Evolutionary conservation across 2,329 filamentous ascomycete species (phyloP), one percentile per base, ranked within the genome.

Genomic region (Colletotrichum neosansevieriae): DNA sequence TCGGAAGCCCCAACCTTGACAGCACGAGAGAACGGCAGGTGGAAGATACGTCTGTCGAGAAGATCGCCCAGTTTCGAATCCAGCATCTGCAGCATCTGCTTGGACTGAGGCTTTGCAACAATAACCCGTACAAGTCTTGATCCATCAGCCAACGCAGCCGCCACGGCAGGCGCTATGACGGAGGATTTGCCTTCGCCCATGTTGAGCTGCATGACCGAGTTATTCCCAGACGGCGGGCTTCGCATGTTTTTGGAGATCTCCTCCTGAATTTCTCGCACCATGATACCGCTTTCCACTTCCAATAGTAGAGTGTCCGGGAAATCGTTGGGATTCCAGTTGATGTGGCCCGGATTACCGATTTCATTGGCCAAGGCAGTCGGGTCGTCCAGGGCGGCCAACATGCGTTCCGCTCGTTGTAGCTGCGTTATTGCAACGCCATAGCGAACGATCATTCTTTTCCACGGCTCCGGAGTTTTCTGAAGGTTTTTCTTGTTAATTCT

Each of bases 101-200:
- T 83, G 0, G 86, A 83, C 40, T 91, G 84, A 0, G 90, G 83
- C 68, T 89, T 91, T 0, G 85, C 83, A 0, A 91, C 88, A 1
- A 92, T 76, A 0, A 92, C 82, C 3, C 89, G 79, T 0, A 87
- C 85, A 0, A 92, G 77, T 4, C 76, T 81, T 0, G 75, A 73
- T 0, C 80, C 79, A 53, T 92, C 79, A 0, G 87, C 86, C 0
- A 91, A 76, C 0, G 85, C 77, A 0, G 86, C 86, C 0, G 91
- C 85, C 42, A 92, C 89, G 29, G 29, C 29, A 0, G 90, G 91
- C 0, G 91, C 82, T 56, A 94, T 92, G 1, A 92, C 86, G 0
- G 90, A 91, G 0, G 88, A 89, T 70, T 92, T 93, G 0, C 90
- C 91, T 73, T 91, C 85, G 0, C 91, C 91, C 90, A 93, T 93